Base-by-base conservation (phyloP, 306 rosid species). In the Arachis stenosperma region DNA sequence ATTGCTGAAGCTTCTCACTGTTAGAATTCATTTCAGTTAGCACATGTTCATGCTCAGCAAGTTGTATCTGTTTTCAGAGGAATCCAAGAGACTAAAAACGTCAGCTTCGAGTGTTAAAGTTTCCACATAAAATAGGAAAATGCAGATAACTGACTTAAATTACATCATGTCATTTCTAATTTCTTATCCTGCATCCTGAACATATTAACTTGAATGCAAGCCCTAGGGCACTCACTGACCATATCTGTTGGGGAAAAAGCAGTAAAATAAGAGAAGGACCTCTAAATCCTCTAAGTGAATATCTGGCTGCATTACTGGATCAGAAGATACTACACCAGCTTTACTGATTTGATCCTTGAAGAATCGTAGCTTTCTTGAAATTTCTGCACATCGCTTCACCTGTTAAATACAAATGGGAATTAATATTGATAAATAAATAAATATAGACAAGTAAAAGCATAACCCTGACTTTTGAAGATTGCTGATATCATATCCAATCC, bases 301-400 rank as follows among this genome's bases (percentile, higher is more conserved):
- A 71, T 89, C 92, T 65, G 82, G 81, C 75, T 86, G 86, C 76
- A 83, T 57, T 63, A 69, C 85, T 39, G 90, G 84, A 41, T 2
- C 78, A 39, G 96, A 83, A 62, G 90, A 59, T 70, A 84, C 51
- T 15, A 88, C 70, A 76, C 91, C 84, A 44, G 92, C 90, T 83
- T 85, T 92, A 81, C 72, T 78, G 69, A 89, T 86, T 89, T 92
- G 96, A 78, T 92, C 97, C 82, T 85, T 89, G 77, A 86, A 82
- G 72, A 92, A 86, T 7, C 96, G 80, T 55, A 92, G 86, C 89
- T 89, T 92, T 81, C 97, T 88, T 58, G 92, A 89, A 96, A 92
- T 92, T 84, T 92, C 97, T 51, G 92, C 93, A 83, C 97, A 92
- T 80, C 97, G 89, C 86, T 92, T 92, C 63, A 92, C 97, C 97